Evolutionary conservation across 345 rosid species (phyloP), one percentile per base, ranked within the genome.

Genomic region (Sisymbrium altissimum): DNA sequence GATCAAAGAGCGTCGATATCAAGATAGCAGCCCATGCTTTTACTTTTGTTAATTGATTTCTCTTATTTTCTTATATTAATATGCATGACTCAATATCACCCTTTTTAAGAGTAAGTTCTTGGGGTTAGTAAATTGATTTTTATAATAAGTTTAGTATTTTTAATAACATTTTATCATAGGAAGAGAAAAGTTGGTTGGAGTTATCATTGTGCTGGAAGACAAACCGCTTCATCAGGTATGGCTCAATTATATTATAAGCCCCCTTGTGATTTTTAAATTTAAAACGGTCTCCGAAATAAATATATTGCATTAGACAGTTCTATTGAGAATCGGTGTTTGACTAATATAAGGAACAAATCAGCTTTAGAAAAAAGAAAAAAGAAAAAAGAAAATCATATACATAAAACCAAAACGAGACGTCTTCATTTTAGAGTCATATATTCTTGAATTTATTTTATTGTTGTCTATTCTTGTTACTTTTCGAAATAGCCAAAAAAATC

Each of bases 11-110:
- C 68, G 52, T 61, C 43, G 40, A 49, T 61, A 11, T 71, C 61
- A 61, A 71, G 68, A 71, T 4, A 50, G 43, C 68, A 49, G 52
- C 68, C 75, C 61, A 71, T 71, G 41, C 68, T 62, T 68, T 12
- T 8, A 0, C 13, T 9, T 4, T 18, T 15, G 38, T 1, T 52
- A 12, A 14, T 35, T 33, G 58, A 19, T 18, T 65, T 33, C 48
- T 6, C 45, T 32, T 32, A 30, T 30, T 65, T 48, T 4, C n/a
- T 35, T 18, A 13, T 4, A 52, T 11, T 13, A 49, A 53, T 27
- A 53, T 27, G 58, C 18, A 13, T 27, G 18, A 53, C 13, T 53
- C 56, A 52, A 52, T 25, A 52, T n/a, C 33, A 52, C 57, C 57
- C 8, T 21, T 48, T 27, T 23, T 6, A 52, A 52, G 57, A 27